Evolutionary conservation across 106 monocot genomes (phyloP), one percentile per base, ranked within the genome.

Genomic region (Acanthochlamys bracteata): DNA sequence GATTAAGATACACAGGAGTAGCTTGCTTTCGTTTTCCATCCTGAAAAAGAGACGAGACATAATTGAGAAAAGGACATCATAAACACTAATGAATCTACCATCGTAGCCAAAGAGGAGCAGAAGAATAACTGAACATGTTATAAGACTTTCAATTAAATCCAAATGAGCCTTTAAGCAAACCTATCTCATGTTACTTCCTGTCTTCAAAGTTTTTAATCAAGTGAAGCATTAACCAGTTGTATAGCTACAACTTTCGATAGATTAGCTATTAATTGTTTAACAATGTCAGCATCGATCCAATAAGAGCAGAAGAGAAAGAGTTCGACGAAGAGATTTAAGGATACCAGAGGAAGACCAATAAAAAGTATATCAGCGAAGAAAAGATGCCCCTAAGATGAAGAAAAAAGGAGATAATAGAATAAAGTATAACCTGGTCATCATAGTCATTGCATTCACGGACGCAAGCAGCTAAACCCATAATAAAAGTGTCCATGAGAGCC

Each of bases 401-500:
- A 49, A 13, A 24, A 49, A 20, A 24, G 12, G 20, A 19, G 12
- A 16, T 21, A 49, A 11, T 21, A 61, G 27, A 10, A 26, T 25
- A 33, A 14, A 71, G 19, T 55, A 64, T 69, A 39, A 96, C 95
- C 90, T 85, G 76, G 39, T 96, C 88, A 33, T 88, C 83, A 76
- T 88, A 82, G 62, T 98, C 87, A 79, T 91, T 91, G 20, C 96
- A 70, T 71, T 91, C 96, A 46, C 96, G 90, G 70, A 98, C 76
- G 59, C 80, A 88, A 24, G 91, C 69, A 79, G 96, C 91, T 63
- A 98, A 77, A 61, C 91, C 88, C 96, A 98, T 98, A 62, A 98
- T 83, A 71, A 91, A 98, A 61, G 96, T 98, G 72, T 98, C 96
- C 23, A 98, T 91, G 51, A 91, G 91, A 20, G 88, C 80, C 76